phyloP scores from a whole-genome alignment of 148 eudicot genomes.

The Persicaria maculosa region DNA sequence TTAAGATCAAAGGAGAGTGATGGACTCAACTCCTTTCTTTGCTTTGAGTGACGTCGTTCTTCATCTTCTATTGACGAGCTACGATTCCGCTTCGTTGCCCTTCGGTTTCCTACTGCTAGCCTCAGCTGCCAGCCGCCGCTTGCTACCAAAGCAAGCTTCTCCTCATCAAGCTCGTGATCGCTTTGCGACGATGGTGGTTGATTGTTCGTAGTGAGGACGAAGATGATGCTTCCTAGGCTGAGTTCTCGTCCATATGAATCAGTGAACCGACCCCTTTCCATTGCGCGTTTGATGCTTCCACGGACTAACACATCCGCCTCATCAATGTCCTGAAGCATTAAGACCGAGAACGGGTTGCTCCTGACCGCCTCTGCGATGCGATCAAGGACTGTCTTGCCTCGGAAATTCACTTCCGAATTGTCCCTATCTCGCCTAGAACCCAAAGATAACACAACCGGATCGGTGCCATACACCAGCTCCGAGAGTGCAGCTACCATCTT shows the following conservation, averaged over 20 bases:
- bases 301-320: slow-evolving; percentile 64
- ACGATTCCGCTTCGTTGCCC: slow-evolving; percentile 42
- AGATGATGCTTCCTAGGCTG: slow-evolving; percentile 73
- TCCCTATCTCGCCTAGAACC: slow-evolving; percentile 63
- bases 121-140: slow-evolving; percentile 71
- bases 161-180: slow-evolving; percentile 40
- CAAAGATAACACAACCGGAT: slow-evolving; percentile 47
- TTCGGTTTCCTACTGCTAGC: slow-evolving; percentile 40
- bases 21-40: slow-evolving; percentile 39
- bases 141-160: slow-evolving; percentile 42
- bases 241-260: slow-evolving; percentile 94
- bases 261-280: slow-evolving; percentile 71
- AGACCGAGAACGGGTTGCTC: slow-evolving; percentile 73
- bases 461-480: slow-evolving; percentile 49
- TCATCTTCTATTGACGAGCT: slow-evolving; percentile 42
- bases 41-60: slow-evolving; percentile 40
- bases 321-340: slow-evolving; percentile 78
- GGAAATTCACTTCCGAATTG: slow-evolving; percentile 48
- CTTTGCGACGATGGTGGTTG: slow-evolving; percentile 13
- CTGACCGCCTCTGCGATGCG: slow-evolving; percentile 71
- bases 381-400: slow-evolving; percentile 82
- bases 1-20: slow-evolving; percentile 67
- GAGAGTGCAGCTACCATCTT: slow-evolving; percentile 80
- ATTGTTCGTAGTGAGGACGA: slow-evolving; percentile 49
- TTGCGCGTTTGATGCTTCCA: slow-evolving; percentile 72